Percentiles rank a stretch among this genome's conserved stretches.
Evolutionary conservation across 306 rosid genomes (phyloP).

Genomic region (Citrullus amarus): DNA sequence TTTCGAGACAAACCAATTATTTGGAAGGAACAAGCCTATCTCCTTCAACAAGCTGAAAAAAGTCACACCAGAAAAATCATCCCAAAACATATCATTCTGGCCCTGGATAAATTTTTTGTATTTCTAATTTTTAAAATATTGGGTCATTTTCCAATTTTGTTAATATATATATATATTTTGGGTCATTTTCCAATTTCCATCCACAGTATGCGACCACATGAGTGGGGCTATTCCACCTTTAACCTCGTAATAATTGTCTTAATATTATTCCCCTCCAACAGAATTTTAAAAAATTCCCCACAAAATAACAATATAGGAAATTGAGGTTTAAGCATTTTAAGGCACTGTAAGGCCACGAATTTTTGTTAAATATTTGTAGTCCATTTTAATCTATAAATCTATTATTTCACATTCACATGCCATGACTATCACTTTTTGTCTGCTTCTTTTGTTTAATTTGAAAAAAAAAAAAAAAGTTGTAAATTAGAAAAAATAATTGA

Average conservation of each 20-base stretch:
- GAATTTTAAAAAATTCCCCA: no score
- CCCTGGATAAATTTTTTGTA: neutral
- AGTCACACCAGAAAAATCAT: no score
- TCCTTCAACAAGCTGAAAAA: no score
- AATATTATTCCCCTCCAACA: neutral
- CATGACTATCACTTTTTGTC: neutral
- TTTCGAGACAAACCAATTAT: no score
- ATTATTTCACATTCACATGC: neutral
- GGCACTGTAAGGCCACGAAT: neutral
- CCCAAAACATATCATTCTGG: no score
- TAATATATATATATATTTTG: neutral
- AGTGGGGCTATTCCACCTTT: neutral
- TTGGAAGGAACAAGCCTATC: no score
- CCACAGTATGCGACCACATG: neutral
- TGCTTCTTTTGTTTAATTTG: neutral
- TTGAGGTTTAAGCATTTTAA: neutral
- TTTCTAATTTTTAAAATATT: neutral
- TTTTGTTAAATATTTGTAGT: neutral
- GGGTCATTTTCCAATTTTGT: neutral
- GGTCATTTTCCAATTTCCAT: neutral
- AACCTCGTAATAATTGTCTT: neutral
- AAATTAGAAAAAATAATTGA: neutral
- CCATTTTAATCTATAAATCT: neutral
- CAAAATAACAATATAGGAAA: neutral
- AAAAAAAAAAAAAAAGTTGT: neutral